Conservation (phyloP, 441 rosid genomes). For the Euphorbia corollata region DNA sequence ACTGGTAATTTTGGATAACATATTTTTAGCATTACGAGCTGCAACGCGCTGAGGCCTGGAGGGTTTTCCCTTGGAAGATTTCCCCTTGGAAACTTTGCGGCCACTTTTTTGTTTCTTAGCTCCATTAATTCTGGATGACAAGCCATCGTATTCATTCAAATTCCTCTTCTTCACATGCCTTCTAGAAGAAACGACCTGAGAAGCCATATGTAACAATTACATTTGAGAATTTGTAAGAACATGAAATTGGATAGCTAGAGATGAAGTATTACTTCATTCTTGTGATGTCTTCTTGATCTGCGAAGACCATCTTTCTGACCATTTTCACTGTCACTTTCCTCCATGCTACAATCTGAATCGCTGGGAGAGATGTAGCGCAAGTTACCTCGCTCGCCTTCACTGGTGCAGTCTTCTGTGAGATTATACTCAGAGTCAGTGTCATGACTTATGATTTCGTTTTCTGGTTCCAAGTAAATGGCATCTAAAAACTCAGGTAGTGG, state of each 20-base stretch:
- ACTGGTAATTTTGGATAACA: conserved; percentile 67
- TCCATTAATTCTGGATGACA: conserved; percentile 35
- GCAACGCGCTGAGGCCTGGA: conserved; percentile 88
- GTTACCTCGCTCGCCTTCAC: conserved; percentile 68
- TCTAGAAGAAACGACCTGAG: conserved; percentile 67
- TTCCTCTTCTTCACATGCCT: conserved; percentile 74
- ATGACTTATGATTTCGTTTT: conserved; percentile 58
- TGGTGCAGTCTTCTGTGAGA: conserved; percentile 63
- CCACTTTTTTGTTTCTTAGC: conserved; percentile 47
- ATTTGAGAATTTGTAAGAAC: conserved; percentile 4
- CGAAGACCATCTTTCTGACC: conserved; percentile 52
- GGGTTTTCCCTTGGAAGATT: conserved; percentile 51
- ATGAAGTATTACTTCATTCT: conserved; percentile 41
- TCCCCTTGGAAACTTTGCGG: conserved; percentile 45
- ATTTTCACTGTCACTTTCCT: conserved; percentile 48
- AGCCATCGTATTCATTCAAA: conserved; percentile 47
- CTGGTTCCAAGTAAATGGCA: conserved; percentile 91
- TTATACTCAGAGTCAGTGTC: conserved; percentile 92
- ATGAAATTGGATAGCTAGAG: conserved; percentile 16
- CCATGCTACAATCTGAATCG: conserved; percentile 53
- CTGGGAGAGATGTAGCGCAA: conserved; percentile 49
- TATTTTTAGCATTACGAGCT: conserved; percentile 75
- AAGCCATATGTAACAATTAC: conserved; percentile 18
- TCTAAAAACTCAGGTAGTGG: conserved; percentile 78
- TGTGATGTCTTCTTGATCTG: conserved; percentile 68